Percentiles rank a stretch among this genome's conserved stretches.
phyloP scores from a whole-genome alignment of 2,329 filamentous ascomycete genomes.

The Hymenotorrendiella dingleyae region DNA sequence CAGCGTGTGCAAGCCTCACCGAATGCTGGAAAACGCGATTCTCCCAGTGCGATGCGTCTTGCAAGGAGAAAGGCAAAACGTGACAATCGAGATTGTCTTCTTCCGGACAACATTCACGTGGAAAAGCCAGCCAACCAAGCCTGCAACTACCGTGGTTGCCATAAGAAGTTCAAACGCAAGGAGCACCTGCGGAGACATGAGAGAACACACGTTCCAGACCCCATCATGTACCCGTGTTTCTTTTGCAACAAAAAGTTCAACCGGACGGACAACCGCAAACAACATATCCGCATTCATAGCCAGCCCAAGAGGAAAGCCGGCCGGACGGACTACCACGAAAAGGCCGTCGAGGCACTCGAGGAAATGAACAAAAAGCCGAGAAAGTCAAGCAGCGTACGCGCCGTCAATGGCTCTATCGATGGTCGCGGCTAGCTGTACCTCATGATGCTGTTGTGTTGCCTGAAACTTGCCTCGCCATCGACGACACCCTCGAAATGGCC shows the following conservation, averaged over 20 bases:
- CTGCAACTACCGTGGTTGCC: conserved; percentile 37
- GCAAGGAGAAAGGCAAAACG: neutral
- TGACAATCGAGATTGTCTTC: neutral
- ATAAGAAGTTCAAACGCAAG: conserved; percentile 41
- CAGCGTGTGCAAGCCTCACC: conserved; percentile 9
- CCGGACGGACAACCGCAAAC: conserved; percentile 23
- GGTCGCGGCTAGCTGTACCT: too few species aligned
- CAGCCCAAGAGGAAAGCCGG: conserved; percentile 3
- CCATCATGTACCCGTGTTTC: conserved; percentile 11
- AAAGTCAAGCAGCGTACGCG: neutral
- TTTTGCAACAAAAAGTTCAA: conserved; percentile 20
- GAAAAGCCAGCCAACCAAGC: conserved; percentile 35
- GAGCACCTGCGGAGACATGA: conserved; percentile 44
- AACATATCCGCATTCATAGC: conserved; percentile 18
- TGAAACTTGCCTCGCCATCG: too few species aligned
- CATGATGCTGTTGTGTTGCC: too few species aligned
- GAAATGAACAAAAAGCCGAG: neutral
- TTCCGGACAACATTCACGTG: conserved; percentile 8
- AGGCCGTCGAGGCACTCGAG: neutral
- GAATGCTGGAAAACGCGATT: neutral
- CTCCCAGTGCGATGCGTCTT: neutral
- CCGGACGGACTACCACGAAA: conserved; percentile 1
- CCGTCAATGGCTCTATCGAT: too few species aligned
- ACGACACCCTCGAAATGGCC: too few species aligned
- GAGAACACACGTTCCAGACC: conserved; percentile 34